Conservation (phyloP, 2,329 filamentous ascomycete species). For the Epicoccum sorghinum region DNA sequence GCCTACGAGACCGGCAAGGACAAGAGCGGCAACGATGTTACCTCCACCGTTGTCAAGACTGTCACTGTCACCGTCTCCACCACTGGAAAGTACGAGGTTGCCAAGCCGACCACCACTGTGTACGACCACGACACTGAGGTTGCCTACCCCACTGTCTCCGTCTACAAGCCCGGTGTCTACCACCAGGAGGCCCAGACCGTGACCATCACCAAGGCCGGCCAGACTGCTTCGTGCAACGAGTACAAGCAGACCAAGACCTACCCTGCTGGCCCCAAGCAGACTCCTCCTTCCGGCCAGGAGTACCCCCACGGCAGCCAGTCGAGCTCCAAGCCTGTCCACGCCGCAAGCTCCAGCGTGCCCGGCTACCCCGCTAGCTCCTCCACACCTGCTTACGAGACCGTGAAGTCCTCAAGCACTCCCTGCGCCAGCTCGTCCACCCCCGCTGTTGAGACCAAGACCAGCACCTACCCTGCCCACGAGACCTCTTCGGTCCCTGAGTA, state of each 20-base stretch:
- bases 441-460: conserved; percentile 2
- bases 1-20: conserved; percentile 30
- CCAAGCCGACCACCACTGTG: conserved; percentile 42
- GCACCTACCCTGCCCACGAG: too few species aligned
- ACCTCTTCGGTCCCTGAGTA: background rate
- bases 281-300: conserved; percentile 13
- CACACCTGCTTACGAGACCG: background rate
- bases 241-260: conserved; percentile 32
- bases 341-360: background rate
- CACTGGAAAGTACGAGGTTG: conserved; percentile 39
- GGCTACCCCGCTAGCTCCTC: background rate
- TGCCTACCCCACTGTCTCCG: conserved; percentile 32
- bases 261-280: conserved; percentile 20
- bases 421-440: conserved; percentile 1
- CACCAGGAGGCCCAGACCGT: conserved; percentile 36
- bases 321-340: conserved; percentile 1
- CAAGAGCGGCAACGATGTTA: conserved; percentile 18
- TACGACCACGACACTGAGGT: conserved; percentile 35
- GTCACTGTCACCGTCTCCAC: conserved; percentile 30
- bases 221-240: conserved; percentile 36
- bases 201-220: conserved; percentile 39
- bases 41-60: conserved; percentile 34
- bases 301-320: conserved; percentile 9
- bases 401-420: background rate
- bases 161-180: conserved; percentile 36